Evolutionary conservation across 2,329 filamentous ascomycete species (phyloP).

Genomic region (Stromatinia cepivora): DNA sequence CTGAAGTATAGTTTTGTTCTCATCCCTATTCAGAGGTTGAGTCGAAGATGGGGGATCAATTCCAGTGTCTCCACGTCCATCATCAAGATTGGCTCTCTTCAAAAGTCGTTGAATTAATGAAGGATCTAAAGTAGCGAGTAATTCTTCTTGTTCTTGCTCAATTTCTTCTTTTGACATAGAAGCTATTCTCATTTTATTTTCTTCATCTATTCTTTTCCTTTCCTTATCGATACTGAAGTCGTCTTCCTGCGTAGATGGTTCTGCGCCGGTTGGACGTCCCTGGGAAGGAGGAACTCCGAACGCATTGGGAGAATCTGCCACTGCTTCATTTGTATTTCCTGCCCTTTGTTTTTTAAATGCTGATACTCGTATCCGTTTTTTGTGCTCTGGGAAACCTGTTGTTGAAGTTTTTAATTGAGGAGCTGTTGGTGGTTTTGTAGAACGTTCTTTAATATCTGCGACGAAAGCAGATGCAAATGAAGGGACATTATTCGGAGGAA

Average conservation of each 20-base stretch:
- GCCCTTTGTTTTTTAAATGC: slow-evolving; percentile 73
- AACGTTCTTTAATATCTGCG: slow-evolving; percentile 78
- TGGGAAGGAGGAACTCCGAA: slow-evolving; percentile 27
- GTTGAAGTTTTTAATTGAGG: slow-evolving; percentile 57
- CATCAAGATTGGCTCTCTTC: slow-evolving; percentile 40
- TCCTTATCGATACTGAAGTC: slow-evolving; percentile 54
- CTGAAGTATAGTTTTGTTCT: slow-evolving; percentile 4
- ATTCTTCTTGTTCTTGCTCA: slow-evolving; percentile 72
- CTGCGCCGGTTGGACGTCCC: slow-evolving; percentile 29
- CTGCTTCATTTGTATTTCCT: slow-evolving; percentile 22
- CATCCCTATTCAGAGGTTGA: neutral
- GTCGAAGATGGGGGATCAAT: slow-evolving; percentile 27
- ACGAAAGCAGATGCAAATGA: slow-evolving; percentile 49
- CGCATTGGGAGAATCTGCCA: slow-evolving; percentile 29
- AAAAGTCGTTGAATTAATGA: slow-evolving; percentile 75
- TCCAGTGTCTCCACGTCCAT: slow-evolving; percentile 40
- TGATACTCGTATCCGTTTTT: slow-evolving; percentile 70
- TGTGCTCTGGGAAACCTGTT: slow-evolving; percentile 86
- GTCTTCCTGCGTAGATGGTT: slow-evolving; percentile 31
- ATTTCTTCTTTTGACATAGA: slow-evolving; percentile 83
- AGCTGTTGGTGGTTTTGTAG: slow-evolving; percentile 62
- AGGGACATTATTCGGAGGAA: slow-evolving; percentile 36
- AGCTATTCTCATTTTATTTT: slow-evolving; percentile 73
- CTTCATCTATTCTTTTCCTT: slow-evolving; percentile 71
- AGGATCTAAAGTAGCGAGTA: slow-evolving; percentile 76